Conservation (phyloP, 257 asterid species). For the Ligustrum vulgare region DNA sequence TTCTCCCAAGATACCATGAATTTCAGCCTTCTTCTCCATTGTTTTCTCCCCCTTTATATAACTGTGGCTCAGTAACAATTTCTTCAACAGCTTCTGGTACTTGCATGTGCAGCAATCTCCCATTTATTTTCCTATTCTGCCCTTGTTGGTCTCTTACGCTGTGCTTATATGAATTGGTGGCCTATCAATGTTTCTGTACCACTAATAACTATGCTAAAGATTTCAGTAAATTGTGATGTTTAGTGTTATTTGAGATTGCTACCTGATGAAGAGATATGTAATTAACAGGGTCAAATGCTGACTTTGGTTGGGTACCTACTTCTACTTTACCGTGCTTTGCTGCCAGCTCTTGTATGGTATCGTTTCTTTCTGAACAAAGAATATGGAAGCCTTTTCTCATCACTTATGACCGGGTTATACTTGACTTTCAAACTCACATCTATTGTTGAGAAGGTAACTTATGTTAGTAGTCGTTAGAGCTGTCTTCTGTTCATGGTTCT, state of each 20-base stretch:
- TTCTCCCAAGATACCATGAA: too few species aligned
- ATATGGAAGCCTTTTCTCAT: conserved; percentile 88
- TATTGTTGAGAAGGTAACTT: conserved; percentile 77
- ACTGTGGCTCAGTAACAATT: too few species aligned
- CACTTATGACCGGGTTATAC: conserved; percentile 82
- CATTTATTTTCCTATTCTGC: too few species aligned
- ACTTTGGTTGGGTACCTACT: conserved; percentile 75
- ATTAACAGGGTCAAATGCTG: conserved; percentile 74
- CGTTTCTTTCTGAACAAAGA: conserved; percentile 92
- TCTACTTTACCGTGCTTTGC: conserved; percentile 79
- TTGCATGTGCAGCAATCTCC: too few species aligned
- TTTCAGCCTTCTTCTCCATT: too few species aligned
- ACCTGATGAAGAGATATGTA: conserved; percentile 21
- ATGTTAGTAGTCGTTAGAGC: conserved; percentile 6
- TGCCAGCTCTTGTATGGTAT: conserved; percentile 95
- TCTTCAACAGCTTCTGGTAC: too few species aligned
- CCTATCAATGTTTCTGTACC: conserved; percentile 14
- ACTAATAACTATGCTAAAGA: not conserved
- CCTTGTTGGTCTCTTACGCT: too few species aligned
- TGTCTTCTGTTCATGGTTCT: conserved; percentile 10
- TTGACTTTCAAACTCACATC: conserved; percentile 91
- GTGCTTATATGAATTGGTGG: too few species aligned
- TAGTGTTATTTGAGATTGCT: conserved; percentile 3
- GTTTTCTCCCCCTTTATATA: too few species aligned
- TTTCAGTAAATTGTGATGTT: not conserved